Base-by-base conservation (phyloP, 148 eudicot genomes). In the Camellia japonica region DNA sequence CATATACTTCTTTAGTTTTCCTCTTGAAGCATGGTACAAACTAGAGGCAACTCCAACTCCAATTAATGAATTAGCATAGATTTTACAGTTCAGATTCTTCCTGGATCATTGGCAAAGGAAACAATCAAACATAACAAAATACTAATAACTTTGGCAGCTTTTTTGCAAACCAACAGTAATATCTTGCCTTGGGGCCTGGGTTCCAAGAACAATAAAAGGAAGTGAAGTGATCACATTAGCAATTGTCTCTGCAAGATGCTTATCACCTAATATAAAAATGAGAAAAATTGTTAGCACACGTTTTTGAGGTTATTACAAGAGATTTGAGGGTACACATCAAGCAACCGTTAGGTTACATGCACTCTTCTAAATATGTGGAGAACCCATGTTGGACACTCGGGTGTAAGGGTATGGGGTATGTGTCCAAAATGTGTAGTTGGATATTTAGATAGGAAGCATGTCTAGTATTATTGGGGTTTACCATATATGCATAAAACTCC, bases 31-130 rank as follows among this genome's bases (percentile, higher is more conserved):
- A 89, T 96, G 99, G 88, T 96, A 96, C 85, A 96, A 79, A 84
- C 93, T 93, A 5, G 99, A 96, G 52, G 93, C 94, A 76, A 96
- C 83, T 81, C 99, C 99, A 52, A 96, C 99, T 75, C 99, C 99
- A 84, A 96, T 87, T 49, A 96, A 87, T 43, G 99, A 96, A 88
- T 92, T 94, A 76, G 99, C 99, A 86, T 92, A 96, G 30, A 96
- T 71, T 87, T 90, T 96, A 77, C 95, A 90, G 59, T 86, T 93
- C 77, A 89, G 70, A 77, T 92, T 92, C 85, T 93, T 96, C 87
- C 99, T 96, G 90, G 89, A 89, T 20, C 59, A 77, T 74, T 46
- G 75, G 15, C 30, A 78, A 72, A 61, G 44, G n/a, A 66, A 61
- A 4, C 46, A 63, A 47, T 80, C 71, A 88, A 83, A 76, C 19